Percentiles rank a stretch among this genome's conserved stretches.
Conservation (phyloP, 2,329 filamentous ascomycete genomes). For the Aspergillus phoenicis region DNA sequence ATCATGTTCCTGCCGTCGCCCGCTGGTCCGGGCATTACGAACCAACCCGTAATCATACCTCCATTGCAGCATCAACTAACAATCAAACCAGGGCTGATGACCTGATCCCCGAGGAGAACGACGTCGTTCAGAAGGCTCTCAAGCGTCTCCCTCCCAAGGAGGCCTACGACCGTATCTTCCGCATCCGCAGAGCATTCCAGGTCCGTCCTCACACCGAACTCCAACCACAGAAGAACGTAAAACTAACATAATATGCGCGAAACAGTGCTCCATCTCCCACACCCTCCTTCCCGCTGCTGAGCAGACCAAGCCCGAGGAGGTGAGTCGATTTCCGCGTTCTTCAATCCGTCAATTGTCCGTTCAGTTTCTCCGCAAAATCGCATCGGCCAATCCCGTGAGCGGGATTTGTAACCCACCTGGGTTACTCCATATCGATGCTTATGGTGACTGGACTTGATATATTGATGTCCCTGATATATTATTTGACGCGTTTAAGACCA, state of each 20-base stretch:
- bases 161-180: conserved; percentile 95
- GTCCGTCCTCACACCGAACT: conserved; percentile 47
- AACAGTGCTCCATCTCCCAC: conserved; percentile 66
- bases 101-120: conserved; percentile 89
- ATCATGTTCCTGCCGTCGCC: conserved; percentile 13
- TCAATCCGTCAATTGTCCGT: conserved; percentile 16
- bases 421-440: neutral
- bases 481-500: too few species aligned
- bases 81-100: conserved; percentile 77
- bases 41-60: neutral
- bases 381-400: conserved; percentile 39
- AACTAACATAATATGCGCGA: conserved; percentile 24
- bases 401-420: conserved; percentile 37
- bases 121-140: conserved; percentile 81
- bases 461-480: neutral
- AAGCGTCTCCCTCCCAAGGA: conserved; percentile 88
- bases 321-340: conserved; percentile 43
- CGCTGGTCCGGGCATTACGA: conserved; percentile 16
- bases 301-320: conserved; percentile 69
- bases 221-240: conserved; percentile 11
- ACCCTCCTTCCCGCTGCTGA: conserved; percentile 65
- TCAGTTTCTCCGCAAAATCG: conserved; percentile 30
- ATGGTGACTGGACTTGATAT: neutral
- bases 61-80: conserved; percentile 14
- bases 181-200: conserved; percentile 93